A percentile compares a stretch with the other conserved stretches of the same genome.
Conservation (phyloP, 2,329 filamentous ascomycete species). For the Plectosphaerella cucumerina region DNA sequence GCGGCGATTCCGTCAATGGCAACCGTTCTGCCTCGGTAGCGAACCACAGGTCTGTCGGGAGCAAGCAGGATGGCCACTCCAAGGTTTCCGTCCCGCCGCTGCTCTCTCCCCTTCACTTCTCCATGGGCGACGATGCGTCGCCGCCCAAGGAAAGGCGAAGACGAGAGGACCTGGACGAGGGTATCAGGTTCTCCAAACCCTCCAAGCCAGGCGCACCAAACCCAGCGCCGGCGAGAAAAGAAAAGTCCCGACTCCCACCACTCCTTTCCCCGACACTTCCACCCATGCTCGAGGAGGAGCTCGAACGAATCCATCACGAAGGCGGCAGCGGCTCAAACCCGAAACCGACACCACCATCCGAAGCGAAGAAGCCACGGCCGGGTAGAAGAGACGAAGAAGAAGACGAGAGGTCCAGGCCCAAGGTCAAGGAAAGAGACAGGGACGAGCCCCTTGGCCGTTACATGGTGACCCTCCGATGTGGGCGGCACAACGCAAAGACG, state of each 20-base stretch:
- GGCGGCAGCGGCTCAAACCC: slow-evolving; percentile 8
- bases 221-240: slow-evolving; percentile 28
- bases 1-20: slow-evolving; percentile 39
- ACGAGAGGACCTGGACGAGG: slow-evolving; percentile 16
- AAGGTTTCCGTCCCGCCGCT: slow-evolving; percentile 45
- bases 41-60: slow-evolving; percentile 30
- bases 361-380: slow-evolving; percentile 24
- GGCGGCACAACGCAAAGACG: slow-evolving; percentile 39
- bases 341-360: slow-evolving; percentile 21
- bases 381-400: slow-evolving; percentile 26
- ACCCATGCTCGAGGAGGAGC: slow-evolving; percentile 43
- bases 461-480: slow-evolving; percentile 45
- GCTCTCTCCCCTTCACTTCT: slow-evolving; percentile 47
- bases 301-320: background rate
- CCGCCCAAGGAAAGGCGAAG: slow-evolving; percentile 22
- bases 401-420: slow-evolving; percentile 22
- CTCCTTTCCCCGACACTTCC: slow-evolving; percentile 55
- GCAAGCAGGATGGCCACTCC: slow-evolving; percentile 29
- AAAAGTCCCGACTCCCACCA: slow-evolving; percentile 38
- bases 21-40: slow-evolving; percentile 25
- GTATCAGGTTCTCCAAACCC: slow-evolving; percentile 2
- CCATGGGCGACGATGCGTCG: slow-evolving; percentile 30
- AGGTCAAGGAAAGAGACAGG: slow-evolving; percentile 10
- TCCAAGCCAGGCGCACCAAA: slow-evolving; percentile 17
- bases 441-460: slow-evolving; percentile 17